Evolutionary conservation across 1,284 basidiomycete species (phyloP), one percentile per base, ranked within the genome.

Genomic region (Puccinia hordei): DNA sequence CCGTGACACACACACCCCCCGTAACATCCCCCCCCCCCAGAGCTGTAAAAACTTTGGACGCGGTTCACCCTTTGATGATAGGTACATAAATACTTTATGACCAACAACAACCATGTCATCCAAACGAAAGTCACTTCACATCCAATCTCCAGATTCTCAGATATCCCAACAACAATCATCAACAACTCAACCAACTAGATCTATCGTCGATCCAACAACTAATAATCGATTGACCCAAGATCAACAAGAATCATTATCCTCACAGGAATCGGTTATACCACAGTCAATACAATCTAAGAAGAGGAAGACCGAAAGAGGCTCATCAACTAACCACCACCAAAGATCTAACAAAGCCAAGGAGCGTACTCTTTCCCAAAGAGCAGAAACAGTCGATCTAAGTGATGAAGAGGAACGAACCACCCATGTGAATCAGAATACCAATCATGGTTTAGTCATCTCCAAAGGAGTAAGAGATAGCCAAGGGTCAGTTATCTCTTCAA

Each of bases 371-470:
- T 53, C 41, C 22, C 74, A 69, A 30, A 27, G 75, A 68, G 75
- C 75, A n/a, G 51, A 69, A 10, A 78, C 75, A 2, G 75, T 78
- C 27, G 75, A 51, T 15, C 24, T 44, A 12, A 78, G 75, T 30
- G 75, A 78, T 5, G 63, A 69, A 2, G 63, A 49, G 10, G 65
- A 66, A 27, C 65, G 38, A 24, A 24, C 35, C 17, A 27, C 24
- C 33, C 17, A n/a, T 44, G 51, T 1, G 24, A 22, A 22, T n/a
- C 51, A 59, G 13, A 17, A 69, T 19, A n/a, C 66, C 0, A 35
- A 35, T 35, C 17, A 59, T 22, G 27, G n/a, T 13, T 22, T 24
- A 10, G 24, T 35, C 19, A 33, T 38, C n/a, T 30, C 33, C 24
- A 57, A 51, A 49, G 65, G 55, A 6, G 30, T 38, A 22, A 51